A percentile compares a stretch with the other conserved stretches of the same genome.
These are phyloP conservation scores for Dipteronia sinensis DNA, from an alignment of 345 rosid species.

Conservation along the genomic window DNA sequence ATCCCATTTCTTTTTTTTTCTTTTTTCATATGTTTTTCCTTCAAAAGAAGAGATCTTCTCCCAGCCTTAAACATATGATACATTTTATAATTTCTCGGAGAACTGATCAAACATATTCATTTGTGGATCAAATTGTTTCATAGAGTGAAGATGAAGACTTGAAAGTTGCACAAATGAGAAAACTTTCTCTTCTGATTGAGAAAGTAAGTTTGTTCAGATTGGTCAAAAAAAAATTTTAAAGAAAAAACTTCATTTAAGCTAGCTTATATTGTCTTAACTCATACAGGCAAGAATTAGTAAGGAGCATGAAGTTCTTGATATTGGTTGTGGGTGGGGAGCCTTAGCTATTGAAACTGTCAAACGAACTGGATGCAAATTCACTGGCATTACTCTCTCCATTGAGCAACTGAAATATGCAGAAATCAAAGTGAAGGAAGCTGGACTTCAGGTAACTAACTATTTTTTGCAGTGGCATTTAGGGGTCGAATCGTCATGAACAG, in stretches of 20 bases:
- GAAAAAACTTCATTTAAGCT: not conserved
- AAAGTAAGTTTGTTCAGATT: constrained; percentile 45
- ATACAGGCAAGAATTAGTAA: constrained; percentile 60
- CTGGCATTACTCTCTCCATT: constrained; percentile 76
- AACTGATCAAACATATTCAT: not conserved
- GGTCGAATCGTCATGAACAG: not conserved
- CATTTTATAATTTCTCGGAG: too few species aligned
- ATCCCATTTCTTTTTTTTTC: not conserved
- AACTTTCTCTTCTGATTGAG: constrained; percentile 65
- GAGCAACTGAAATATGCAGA: constrained; percentile 78
- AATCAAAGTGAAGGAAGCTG: constrained; percentile 74
- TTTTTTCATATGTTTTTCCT: not conserved
- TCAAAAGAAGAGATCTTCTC: not conserved
- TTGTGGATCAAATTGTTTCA: not conserved
- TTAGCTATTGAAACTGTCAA: constrained; percentile 82
- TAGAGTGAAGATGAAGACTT: constrained; percentile 73
- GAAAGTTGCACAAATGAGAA: constrained; percentile 73
- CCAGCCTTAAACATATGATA: too few species aligned
- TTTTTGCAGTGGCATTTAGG: not conserved
- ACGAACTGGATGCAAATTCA: constrained; percentile 85
- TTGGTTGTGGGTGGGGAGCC: constrained; percentile 96
- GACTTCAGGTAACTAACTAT: constrained; percentile 59
- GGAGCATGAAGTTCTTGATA: constrained; percentile 73
- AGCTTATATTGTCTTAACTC: not conserved
- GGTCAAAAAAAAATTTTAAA: too few species aligned